phyloP scores from a whole-genome alignment of 1,284 basidiomycete genomes.

The Pseudomicrostroma phylloplanum region DNA sequence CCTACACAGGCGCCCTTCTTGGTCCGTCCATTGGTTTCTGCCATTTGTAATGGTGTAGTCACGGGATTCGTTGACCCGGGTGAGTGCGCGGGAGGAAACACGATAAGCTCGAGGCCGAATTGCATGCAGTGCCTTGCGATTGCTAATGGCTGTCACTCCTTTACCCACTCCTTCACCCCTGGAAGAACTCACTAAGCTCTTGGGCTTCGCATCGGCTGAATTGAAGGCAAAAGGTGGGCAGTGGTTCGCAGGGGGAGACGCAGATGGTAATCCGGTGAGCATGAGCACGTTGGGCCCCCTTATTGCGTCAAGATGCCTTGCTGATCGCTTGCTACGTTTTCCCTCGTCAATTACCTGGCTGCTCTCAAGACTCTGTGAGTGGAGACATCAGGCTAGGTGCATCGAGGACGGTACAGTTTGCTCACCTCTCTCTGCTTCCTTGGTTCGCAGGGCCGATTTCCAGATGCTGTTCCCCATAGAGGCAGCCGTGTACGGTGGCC shows the following conservation, averaged over 20 bases:
- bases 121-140: too few relatives aligned
- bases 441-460: conserved; percentile 29
- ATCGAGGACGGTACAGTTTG: too few relatives aligned
- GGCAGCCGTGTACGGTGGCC: conserved; percentile 26
- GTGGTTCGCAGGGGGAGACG: conserved; percentile 48
- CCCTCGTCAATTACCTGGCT: too few relatives aligned
- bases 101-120: too few relatives aligned
- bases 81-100: neutral
- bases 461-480: conserved; percentile 49
- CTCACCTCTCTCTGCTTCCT: too few relatives aligned
- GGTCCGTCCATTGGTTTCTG: conserved; percentile 36
- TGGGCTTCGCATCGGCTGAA: conserved; percentile 26
- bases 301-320: too few relatives aligned
- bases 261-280: conserved; percentile 29
- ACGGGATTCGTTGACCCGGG: conserved; percentile 29
- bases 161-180: too few relatives aligned
- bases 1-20: conserved; percentile 45
- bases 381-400: too few relatives aligned
- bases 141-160: too few relatives aligned
- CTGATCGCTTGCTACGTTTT: too few relatives aligned
- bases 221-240: conserved; percentile 23
- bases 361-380: too few relatives aligned
- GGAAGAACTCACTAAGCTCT: conserved; percentile 28
- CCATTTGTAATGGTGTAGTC: conserved; percentile 28
- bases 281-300: too few relatives aligned